Conservation (phyloP, 768 basidiomycete species). For the Panus rudis region DNA sequence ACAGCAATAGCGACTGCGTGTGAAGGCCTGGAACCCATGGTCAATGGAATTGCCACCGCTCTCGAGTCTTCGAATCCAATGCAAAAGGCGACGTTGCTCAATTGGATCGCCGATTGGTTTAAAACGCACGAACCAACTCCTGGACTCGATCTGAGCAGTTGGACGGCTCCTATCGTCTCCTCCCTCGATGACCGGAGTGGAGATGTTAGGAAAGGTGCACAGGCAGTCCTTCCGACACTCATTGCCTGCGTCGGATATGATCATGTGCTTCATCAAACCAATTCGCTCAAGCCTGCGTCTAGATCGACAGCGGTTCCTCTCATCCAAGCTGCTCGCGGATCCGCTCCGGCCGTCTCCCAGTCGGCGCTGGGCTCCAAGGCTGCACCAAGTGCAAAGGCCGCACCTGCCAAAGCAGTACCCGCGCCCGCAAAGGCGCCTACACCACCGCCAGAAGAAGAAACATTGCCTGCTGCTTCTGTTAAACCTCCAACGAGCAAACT, state of each 20-base stretch:
- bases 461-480: slow-evolving; percentile 30
- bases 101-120: slow-evolving; percentile 78
- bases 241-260: slow-evolving; percentile 75
- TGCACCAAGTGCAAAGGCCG: slow-evolving; percentile 16
- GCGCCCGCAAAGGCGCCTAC: slow-evolving; percentile 13
- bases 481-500: slow-evolving; percentile 39
- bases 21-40: slow-evolving; percentile 79
- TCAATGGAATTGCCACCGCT: slow-evolving; percentile 67
- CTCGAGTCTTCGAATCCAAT: slow-evolving; percentile 85
- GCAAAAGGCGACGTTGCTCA: slow-evolving; percentile 71
- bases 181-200: slow-evolving; percentile 87
- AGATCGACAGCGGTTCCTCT: slow-evolving; percentile 76
- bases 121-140: slow-evolving; percentile 51
- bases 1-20: slow-evolving; percentile 79
- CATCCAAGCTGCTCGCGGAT: slow-evolving; percentile 73
- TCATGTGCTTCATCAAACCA: slow-evolving; percentile 80
- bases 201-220: slow-evolving; percentile 90
- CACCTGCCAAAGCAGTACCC: slow-evolving; percentile 16
- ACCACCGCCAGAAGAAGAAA: slow-evolving; percentile 33
- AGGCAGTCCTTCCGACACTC: slow-evolving; percentile 69
- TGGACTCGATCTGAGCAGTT: slow-evolving; percentile 60
- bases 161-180: slow-evolving; percentile 57
- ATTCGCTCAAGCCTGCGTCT: slow-evolving; percentile 86
- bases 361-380: too few species aligned
- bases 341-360: slow-evolving; percentile 36